phyloP scores from a whole-genome alignment of 1,284 basidiomycete species.

The Ceratobasidium sp. region DNA sequence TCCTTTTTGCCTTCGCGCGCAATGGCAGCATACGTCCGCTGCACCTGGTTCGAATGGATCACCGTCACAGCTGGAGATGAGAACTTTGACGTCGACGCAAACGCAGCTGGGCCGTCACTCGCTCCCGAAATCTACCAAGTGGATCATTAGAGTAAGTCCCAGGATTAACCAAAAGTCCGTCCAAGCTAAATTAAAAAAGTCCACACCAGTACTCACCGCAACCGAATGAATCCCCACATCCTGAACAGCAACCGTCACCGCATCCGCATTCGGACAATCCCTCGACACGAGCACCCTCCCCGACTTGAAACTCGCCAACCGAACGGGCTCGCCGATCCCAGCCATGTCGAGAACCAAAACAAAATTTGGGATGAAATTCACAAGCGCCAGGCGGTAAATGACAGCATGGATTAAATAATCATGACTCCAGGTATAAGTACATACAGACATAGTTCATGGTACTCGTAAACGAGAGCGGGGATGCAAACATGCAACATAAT shows the following conservation, averaged over 20 bases:
- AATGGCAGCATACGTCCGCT: constrained; percentile 14
- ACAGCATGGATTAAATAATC: constrained; percentile 1
- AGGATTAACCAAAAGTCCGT: not conserved
- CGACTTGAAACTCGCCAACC: not conserved
- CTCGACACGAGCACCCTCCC: not conserved
- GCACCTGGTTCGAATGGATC: constrained; percentile 23
- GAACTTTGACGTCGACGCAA: constrained; percentile 9
- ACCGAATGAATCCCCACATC: constrained; percentile 10
- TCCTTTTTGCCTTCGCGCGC: not conserved
- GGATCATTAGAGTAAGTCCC: no score
- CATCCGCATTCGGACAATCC: not conserved
- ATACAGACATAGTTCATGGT: no score
- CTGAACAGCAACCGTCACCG: constrained; percentile 10
- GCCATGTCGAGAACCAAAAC: constrained; percentile 1
- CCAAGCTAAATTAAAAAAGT: not conserved
- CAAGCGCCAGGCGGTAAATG: constrained; percentile 13
- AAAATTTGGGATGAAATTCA: constrained; percentile 27
- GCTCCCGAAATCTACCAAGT: not conserved
- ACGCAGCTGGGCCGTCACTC: not conserved
- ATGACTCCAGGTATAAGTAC: no score
- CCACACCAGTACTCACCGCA: not conserved
- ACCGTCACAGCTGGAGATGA: not conserved
- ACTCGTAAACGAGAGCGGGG: no score
- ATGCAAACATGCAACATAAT: no score
- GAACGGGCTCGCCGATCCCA: constrained; percentile 7